Base-by-base conservation (phyloP, 371 early-diverging fungal species). In the Mortierella sp. region DNA sequence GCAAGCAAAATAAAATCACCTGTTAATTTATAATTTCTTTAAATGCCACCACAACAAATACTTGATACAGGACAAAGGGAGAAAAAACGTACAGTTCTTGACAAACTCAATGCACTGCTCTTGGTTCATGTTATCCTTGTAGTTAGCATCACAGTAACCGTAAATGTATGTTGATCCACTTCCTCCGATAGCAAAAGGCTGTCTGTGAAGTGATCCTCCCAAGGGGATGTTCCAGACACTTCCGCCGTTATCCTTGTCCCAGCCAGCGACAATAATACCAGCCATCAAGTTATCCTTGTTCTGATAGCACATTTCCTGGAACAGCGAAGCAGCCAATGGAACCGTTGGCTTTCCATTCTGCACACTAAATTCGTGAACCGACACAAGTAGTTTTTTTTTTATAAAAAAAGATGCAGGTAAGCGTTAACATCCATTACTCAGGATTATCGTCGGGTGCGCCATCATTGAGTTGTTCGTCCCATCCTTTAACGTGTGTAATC, bases 251-350 rank as follows among this genome's bases (percentile, higher is more conserved):
- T 92, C 86, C 77, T 95, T 90, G 86, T 99, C 99, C 95, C 96
- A 98, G 55, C 99, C 99, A 55, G 96, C 99, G 43, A 99, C 95
- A 83, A 99, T 99, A 78, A 99, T 95, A 52, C 98, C 98, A n/a
- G 99, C 99, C 57, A 86, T 86, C 69, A 99, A 85, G 60, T 72
- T 71, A 84, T 96, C 93, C 88, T 97, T 97, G 89, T 99, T 97
- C 67, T 92, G 86, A 86, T 99, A 99, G 87, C 97, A 95, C 28
- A 99, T 77, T 77, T 97, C 94, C 66, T 96, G 97, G 88, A 98
- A 97, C 63, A 99, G 77, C 33, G 94, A 87, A 19, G 99, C 96
- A n/a, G 97, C 99, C 62, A 93, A 92, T 67, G 93, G 91, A 21
- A 98, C 98, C 32, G 94, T 90, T 21, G 98, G 98, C 83, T 93